Evolutionary conservation across 1,284 basidiomycete species (phyloP), one percentile per base, ranked within the genome.

Genomic region (Puccinia novopanici): DNA sequence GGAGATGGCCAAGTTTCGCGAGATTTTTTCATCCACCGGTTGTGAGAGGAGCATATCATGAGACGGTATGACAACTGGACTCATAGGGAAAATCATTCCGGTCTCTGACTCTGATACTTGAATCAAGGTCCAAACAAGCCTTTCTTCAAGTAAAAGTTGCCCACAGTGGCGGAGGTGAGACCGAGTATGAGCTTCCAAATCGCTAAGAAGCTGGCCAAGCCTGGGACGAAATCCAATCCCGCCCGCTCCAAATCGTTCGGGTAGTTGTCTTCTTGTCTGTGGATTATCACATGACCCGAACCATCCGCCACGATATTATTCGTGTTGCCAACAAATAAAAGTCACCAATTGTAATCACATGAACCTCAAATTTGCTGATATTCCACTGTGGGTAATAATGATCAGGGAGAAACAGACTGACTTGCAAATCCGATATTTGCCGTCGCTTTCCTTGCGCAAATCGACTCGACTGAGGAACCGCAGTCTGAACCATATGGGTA

Each of bases 391-490:
- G 22, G 10, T 5, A 22, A 65, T 65, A 9, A 65, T 12, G 55
- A 65, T 42, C 3, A 48, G 17, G 40, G 27, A 37, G 30, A 30
- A 22, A 48, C 15, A 54, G 22, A 61, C 77, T 3, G 42, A 79
- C 77, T 57, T 57, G 55, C 54, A 71, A 17, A 79, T 79, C 45
- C 68, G 6, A 40, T 79, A 79, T 48, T 61, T 71, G 19, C 77
- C 77, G 68, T 79, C 68, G 15, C 0, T 9, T 30, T 70, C 67
- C 59, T 50, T 57, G 55, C 68, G 37, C 34, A 79, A 72, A 61
- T 79, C 77, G 27, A 79, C 55, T 8, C 67, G 59, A 30, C 37
- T 79, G 12, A 79, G 45, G 59, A 72, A 72, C n/a, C 52, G 34
- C 24, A 72, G 30, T 55, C 12, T 72, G 34, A 72, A 17, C 34